Evolutionary conservation across 1,284 basidiomycete genomes (phyloP).

Genomic region (Microbotryum saponariae): DNA sequence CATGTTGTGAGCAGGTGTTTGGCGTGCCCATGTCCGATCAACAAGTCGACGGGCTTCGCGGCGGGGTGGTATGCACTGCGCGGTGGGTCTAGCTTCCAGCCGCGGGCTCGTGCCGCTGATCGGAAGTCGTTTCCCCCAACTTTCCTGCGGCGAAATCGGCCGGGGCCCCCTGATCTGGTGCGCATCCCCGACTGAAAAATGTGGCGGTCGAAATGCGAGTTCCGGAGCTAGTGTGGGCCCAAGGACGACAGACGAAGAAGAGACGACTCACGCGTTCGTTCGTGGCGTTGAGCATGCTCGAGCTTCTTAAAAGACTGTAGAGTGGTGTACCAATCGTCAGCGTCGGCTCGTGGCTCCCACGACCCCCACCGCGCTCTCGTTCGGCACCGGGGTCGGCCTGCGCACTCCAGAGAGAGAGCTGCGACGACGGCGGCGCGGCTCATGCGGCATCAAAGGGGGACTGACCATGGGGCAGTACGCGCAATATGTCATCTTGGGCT

Average conservation of each 20-base stretch:
- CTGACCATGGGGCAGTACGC: slow-evolving; percentile 12
- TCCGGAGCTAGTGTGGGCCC: not conserved
- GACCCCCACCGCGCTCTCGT: not conserved
- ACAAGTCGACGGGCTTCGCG: too few species aligned
- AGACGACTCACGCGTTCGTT: slow-evolving; percentile 21
- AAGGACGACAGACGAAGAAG: not conserved
- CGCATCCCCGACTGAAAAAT: not conserved
- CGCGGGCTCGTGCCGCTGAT: not conserved
- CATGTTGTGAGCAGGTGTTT: too few species aligned
- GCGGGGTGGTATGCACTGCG: not conserved
- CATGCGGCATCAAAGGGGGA: not conserved
- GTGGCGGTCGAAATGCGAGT: not conserved
- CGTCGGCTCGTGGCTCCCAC: not conserved
- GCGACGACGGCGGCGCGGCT: not conserved
- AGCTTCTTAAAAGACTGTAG: slow-evolving; percentile 23
- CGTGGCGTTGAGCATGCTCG: slow-evolving; percentile 30
- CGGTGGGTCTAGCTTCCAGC: not conserved
- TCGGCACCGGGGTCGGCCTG: not conserved
- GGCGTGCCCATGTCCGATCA: too few species aligned
- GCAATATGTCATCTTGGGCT: not conserved
- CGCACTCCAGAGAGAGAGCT: not conserved
- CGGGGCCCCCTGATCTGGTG: too few species aligned
- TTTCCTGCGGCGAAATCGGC: too few species aligned
- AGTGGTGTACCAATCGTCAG: not conserved
- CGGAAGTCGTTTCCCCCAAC: too few species aligned